Conservation (phyloP, 352 stramenopile genomes). For the Phytophthora pseudosyringae region DNA sequence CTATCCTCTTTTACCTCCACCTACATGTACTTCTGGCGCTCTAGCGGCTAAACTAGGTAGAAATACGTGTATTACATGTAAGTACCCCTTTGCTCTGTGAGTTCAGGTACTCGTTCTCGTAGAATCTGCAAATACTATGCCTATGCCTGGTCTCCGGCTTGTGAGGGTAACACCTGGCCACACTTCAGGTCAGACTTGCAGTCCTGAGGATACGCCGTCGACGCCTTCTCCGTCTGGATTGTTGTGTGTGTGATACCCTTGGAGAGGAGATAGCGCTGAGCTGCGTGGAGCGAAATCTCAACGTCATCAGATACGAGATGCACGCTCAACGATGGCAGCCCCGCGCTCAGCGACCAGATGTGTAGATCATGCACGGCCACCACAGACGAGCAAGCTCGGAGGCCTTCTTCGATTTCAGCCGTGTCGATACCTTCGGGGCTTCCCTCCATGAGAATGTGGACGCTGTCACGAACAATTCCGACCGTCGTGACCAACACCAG, state of each 20-base stretch:
- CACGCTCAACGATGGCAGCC: slow-evolving; percentile 91
- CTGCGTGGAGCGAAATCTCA: slow-evolving; percentile 67
- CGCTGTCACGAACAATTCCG: slow-evolving; percentile 89
- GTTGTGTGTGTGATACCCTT: slow-evolving; percentile 90
- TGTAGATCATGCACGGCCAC: slow-evolving; percentile 97
- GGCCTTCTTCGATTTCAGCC: slow-evolving; percentile 79
- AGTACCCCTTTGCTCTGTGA: too few relatives aligned
- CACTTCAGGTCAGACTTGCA: slow-evolving; percentile 74
- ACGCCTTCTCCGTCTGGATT: slow-evolving; percentile 86
- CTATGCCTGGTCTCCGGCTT: too few relatives aligned
- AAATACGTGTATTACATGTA: too few relatives aligned
- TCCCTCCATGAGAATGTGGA: slow-evolving; percentile 97
- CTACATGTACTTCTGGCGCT: too few relatives aligned
- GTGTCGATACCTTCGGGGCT: slow-evolving; percentile 92
- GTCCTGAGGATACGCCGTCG: slow-evolving; percentile 73
- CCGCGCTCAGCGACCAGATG: slow-evolving; percentile 97
- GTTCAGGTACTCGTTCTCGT: too few relatives aligned
- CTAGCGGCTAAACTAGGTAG: too few relatives aligned
- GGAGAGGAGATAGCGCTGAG: slow-evolving; percentile 75
- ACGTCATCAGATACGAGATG: slow-evolving; percentile 87
- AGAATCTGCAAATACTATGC: too few relatives aligned
- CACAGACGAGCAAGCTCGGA: slow-evolving; percentile 86
- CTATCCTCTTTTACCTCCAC: too few relatives aligned
- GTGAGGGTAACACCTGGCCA: slow-evolving; percentile 70
- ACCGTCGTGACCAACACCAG: slow-evolving; percentile 95